phyloP scores from a whole-genome alignment of 2,329 filamentous ascomycete genomes.

The Mycosphaerella sp. region DNA sequence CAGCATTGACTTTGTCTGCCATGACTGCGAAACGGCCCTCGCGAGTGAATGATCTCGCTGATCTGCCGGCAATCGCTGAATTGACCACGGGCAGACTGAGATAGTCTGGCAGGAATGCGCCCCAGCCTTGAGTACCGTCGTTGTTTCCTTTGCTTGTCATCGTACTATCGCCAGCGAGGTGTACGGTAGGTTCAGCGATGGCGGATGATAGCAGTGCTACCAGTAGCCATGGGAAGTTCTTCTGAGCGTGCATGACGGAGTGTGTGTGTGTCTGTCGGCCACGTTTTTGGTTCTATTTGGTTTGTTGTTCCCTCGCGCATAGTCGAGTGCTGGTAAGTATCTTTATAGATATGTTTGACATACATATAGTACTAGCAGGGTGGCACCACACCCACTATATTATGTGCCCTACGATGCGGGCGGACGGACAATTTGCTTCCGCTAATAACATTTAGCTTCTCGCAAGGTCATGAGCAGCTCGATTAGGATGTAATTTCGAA shows the following conservation, averaged over 20 bases:
- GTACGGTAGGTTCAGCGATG: neutral
- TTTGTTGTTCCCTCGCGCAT: no score
- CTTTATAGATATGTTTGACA: no score
- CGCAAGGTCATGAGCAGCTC: no score
- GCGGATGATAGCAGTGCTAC: neutral
- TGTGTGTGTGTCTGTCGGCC: no score
- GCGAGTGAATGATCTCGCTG: slow-evolving; percentile 59
- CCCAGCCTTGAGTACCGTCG: slow-evolving; percentile 50
- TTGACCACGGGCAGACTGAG: slow-evolving; percentile 52
- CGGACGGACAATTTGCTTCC: no score
- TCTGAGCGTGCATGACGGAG: neutral
- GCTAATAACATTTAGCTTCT: no score
- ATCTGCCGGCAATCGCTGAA: slow-evolving; percentile 60
- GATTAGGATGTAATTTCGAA: no score
- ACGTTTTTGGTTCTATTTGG: no score
- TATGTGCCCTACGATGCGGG: no score
- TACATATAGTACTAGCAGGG: no score
- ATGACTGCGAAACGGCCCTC: slow-evolving; percentile 61
- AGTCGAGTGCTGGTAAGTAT: no score
- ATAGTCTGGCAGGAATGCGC: slow-evolving; percentile 52
- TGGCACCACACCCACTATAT: no score
- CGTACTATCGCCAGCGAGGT: neutral
- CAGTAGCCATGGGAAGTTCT: neutral
- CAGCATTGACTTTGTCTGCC: slow-evolving; percentile 46
- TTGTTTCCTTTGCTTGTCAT: neutral